Base-by-base conservation (phyloP, 352 stramenopile species). In the Phytophthora sojae region DNA sequence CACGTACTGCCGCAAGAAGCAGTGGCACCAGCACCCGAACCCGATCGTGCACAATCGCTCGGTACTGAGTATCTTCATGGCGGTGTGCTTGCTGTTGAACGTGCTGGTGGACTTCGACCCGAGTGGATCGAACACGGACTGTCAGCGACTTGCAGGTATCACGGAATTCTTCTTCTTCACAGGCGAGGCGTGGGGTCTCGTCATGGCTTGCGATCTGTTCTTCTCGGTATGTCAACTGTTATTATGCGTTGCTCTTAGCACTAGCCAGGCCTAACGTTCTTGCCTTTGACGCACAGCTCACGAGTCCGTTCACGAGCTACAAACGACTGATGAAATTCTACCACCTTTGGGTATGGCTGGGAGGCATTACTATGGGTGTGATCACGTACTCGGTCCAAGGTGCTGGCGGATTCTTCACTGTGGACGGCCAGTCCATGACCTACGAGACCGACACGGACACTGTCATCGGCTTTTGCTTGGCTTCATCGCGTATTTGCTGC, bases 121-220 rank as follows among this genome's bases (percentile, higher is more conserved):
- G 6, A 82, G 73, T 71, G 71, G 83, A 29, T 79, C 73, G 1
- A 84, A 81, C 53, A 76, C 77, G 21, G 73, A 91, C 56, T 96
- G 90, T 64, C 76, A 83, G 35, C 75, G 84, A 47, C 83, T 96
- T 39, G 87, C 90, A 37, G 90, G 90, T 45, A 85, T 94, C 57
- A 97, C 89, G 37, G 90, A 97, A 70, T 97, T 97, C 69, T 96
- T 96, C 74, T 95, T 97, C 63, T 96, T 96, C 71, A 92, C 88
- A 21, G 89, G 84, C 25, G 90, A 97, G 53, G 88, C 88, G 0
- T 97, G 90, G 90, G 86, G 86, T 26, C 86, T 97, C 51, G 87
- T 95, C 61, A 97, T 97, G 90, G 88, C 90, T 5, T 94, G 88
- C 51, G 90, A 97, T 64, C 79, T 96, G 21, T 95, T 94, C 74